A percentile compares a stretch with the other conserved stretches of the same genome.
phyloP scores from a whole-genome alignment of 1,284 basidiomycete genomes.

The Porodaedalea pini region DNA sequence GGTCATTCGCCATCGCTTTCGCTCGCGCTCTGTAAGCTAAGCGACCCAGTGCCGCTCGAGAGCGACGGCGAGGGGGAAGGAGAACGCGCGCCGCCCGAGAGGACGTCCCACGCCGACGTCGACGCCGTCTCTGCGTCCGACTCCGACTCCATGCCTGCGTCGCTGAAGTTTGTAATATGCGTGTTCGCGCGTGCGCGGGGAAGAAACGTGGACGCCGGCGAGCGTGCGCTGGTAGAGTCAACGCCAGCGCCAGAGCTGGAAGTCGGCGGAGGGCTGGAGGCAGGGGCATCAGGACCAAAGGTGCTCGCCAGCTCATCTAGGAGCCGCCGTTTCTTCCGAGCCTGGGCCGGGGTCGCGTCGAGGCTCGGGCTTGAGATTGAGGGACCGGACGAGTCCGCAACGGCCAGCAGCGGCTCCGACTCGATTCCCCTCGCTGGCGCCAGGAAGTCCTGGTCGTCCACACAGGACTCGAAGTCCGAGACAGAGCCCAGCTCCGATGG shows the following conservation, averaged over 20 bases:
- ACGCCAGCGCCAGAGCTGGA: too few relatives aligned
- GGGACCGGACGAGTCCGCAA: too few relatives aligned
- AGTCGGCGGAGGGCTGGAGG: too few relatives aligned
- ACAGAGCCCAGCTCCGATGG: neutral
- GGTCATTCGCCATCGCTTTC: neutral
- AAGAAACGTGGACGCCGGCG: too few relatives aligned
- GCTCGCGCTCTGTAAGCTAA: constrained; percentile 10
- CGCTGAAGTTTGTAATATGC: too few relatives aligned
- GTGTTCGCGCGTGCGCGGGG: too few relatives aligned
- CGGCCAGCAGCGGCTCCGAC: too few relatives aligned
- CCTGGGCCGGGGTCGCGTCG: too few relatives aligned
- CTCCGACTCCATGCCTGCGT: neutral
- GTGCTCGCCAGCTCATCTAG: neutral
- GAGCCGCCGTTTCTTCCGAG: neutral
- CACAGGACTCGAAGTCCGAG: constrained; percentile 3
- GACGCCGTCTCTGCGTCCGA: neutral
- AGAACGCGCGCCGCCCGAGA: neutral
- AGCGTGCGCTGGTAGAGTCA: too few relatives aligned
- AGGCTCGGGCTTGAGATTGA: too few relatives aligned
- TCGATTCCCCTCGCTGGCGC: neutral
- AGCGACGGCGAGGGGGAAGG: neutral
- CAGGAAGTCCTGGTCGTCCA: neutral
- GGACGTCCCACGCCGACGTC: constrained; percentile 8
- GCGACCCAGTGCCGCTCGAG: neutral
- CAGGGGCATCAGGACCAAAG: too few relatives aligned